Evolutionary conservation across 2,329 filamentous ascomycete species (phyloP), one percentile per base, ranked within the genome.

Genomic region (Phaeosphaeria sp.): DNA sequence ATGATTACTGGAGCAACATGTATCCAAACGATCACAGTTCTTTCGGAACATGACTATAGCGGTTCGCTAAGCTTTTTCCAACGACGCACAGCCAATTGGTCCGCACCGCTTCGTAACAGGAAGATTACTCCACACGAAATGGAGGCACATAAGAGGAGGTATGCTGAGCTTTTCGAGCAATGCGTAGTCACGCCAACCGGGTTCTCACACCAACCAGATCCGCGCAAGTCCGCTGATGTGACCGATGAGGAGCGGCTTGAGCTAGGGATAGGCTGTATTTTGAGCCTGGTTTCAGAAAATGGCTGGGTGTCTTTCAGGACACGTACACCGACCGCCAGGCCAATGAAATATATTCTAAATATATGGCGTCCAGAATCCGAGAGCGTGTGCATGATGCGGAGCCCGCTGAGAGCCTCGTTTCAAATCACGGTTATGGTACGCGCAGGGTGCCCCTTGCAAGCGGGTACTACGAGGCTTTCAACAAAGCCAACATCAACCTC

Each of bases 1-100:
- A 84, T 89, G 46, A 87, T 87, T 15, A 89, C 85, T 0, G 87
- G 87, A 1, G 83, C 86, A 0, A 84, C 85, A 0, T 87, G 86
- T 0, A 83, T 89, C 1, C 87, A 89, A 63, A 82, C 87, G 39
- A 62, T 59, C 20, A 65, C 64, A 9, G 59, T 58, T 9, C 43
- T 67, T 21, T 27, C 25, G 60, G 51, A n/a, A 65, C 59, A 42
- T 45, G 45, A 33, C 27, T 63, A 24, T 30, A 53, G 20, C 0
- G 89, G 36, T 9, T 5, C 24, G n/a, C 60, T 44, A 53, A 62
- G 33, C 53, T 61, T 25, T 56, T 46, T 45, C 56, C 61, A 2
- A 56, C 58, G 30, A 59, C n/a, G n/a, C n/a, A 87, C 15, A 84
- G 84, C 0, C 86, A 0, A 87, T 89, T 83, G 71, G 73, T 5